Evolutionary conservation across 345 rosid genomes (phyloP), one percentile per base, ranked within the genome.

Genomic region (Salix suchowensis): DNA sequence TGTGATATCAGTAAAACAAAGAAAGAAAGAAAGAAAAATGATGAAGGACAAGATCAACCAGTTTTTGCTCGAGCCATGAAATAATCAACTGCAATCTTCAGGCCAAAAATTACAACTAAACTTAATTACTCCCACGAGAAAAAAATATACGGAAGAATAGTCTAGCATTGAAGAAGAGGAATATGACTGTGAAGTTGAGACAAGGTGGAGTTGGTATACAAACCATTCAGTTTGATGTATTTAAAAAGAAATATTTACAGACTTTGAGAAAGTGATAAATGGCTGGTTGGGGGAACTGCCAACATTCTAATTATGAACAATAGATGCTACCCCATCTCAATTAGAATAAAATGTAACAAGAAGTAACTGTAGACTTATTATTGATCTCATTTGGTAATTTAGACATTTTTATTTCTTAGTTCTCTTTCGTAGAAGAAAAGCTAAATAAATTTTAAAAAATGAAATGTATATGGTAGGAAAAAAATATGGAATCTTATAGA

Each of bases 1-100:
- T 93, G 88, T 72, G 79, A 68, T 67, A 50, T 39, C 72, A 18
- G 34, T 74, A 23, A 74, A 71, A 79, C 65, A 71, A 42, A 23
- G 28, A 81, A 21, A 30, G 23, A 62, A 66, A 77, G 4, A 36
- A 60, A 26, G 30, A 26, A 48, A 52, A 24, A 58, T 58, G 28
- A n/a, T n/a, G 42, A 55, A 48, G 34, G 69, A 37, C 23, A 75
- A 68, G 37, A 42, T 44, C 37, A 44, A 76, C 70, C 26, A 72
- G 70, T 39, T 70, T 48, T 40, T 54, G 26, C 40, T 24, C 28
- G 26, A 70, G 67, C 65, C 44, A 39, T 64, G 16, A 39, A 72
- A 36, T 4, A 36, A 6, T 67, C 18, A 69, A 46, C 10, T 19
- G 34, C 34, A 66, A 58, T 58, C 40, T 30, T 19, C 61, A 21